Conservation (phyloP, 768 basidiomycete genomes). For the Pleurotus giganteus region DNA sequence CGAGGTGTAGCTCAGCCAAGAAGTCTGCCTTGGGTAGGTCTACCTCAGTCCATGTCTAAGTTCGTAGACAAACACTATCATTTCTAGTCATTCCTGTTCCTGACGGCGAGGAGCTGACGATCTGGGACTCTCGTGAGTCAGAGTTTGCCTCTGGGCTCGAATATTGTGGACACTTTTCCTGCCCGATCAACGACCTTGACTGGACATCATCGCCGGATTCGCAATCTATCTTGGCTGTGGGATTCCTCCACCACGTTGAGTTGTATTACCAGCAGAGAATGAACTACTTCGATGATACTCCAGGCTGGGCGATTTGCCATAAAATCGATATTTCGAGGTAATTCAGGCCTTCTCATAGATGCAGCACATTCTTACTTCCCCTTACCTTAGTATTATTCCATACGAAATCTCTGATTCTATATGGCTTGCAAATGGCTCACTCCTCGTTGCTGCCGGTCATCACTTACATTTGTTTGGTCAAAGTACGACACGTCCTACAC, state of each 20-base stretch:
- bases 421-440: constrained; percentile 81
- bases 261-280: constrained; percentile 92
- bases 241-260: constrained; percentile 75
- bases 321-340: constrained; percentile 70
- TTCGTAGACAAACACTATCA: constrained; percentile 11
- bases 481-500: constrained; percentile 11
- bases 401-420: constrained; percentile 86
- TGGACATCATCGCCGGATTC: constrained; percentile 91
- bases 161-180: constrained; percentile 58
- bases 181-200: constrained; percentile 79
- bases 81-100: constrained; percentile 56
- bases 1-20: constrained; percentile 86
- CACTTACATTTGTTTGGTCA: constrained; percentile 81
- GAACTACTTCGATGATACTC: constrained; percentile 84
- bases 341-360: constrained; percentile 20
- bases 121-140: constrained; percentile 95
- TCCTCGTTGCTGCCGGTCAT: constrained; percentile 81
- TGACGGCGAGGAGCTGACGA: constrained; percentile 78
- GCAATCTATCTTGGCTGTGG: constrained; percentile 89
- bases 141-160: constrained; percentile 92
- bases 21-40: constrained; percentile 82
- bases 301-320: constrained; percentile 75
- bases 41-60: background rate
- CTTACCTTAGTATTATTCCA: constrained; percentile 62
- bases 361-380: background rate